These are phyloP conservation scores for Starmerella geochares DNA, from an alignment of 805 yeast genomes.

Conservation along the genomic window DNA sequence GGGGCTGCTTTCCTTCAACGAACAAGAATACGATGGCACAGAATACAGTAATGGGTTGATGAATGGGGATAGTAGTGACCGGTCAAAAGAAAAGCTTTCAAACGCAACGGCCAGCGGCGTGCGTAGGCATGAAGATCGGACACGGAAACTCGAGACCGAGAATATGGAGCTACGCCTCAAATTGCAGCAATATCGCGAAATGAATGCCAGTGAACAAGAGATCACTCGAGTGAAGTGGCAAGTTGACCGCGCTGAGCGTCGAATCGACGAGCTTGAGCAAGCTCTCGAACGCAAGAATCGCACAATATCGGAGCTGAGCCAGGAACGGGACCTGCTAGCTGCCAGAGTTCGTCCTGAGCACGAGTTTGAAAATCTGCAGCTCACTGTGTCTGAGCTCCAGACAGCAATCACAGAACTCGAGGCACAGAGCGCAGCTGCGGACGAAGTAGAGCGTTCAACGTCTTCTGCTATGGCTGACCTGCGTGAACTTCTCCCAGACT, in stretches of 20 bases:
- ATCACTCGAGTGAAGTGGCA: conserved; percentile 5
- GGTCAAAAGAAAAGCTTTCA: not conserved
- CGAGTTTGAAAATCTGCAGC: conserved; percentile 5
- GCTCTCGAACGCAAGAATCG: conserved; percentile 17
- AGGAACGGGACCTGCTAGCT: conserved; percentile 9
- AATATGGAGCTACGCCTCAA: conserved; percentile 23
- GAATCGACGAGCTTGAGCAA: conserved; percentile 18
- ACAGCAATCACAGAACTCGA: conserved; percentile 12
- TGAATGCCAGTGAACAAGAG: conserved; percentile 14
- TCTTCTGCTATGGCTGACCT: conserved; percentile 2
- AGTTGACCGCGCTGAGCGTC: conserved; percentile 12
- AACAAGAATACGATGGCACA: not conserved
- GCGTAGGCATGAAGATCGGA: conserved; percentile 5
- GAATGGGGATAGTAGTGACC: not conserved
- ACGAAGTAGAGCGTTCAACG: not conserved
- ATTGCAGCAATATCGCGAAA: conserved; percentile 18
- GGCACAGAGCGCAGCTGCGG: not conserved
- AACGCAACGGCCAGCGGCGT: not conserved
- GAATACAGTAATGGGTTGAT: not conserved
- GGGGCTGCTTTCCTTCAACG: conserved; percentile 5
- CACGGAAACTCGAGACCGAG: conserved; percentile 22
- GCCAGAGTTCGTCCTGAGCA: not conserved
- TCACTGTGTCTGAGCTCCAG: conserved; percentile 10
- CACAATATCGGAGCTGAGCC: conserved; percentile 9
- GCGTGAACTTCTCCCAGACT: conserved; percentile 10